Evolutionary conservation across 495 filamentous ascomycete species (phyloP).

Genomic region (Tuber umbilicatum): DNA sequence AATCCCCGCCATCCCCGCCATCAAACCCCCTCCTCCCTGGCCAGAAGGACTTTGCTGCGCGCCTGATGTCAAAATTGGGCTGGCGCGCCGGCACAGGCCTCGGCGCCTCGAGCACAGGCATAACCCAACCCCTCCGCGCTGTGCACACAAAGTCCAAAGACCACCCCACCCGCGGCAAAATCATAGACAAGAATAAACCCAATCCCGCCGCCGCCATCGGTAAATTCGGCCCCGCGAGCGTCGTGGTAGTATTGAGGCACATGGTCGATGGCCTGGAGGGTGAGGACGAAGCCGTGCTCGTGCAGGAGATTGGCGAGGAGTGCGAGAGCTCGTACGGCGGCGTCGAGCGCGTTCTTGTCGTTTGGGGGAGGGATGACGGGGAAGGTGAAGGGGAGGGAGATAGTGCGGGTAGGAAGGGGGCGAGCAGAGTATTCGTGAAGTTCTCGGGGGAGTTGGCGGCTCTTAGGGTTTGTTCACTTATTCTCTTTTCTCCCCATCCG

Average conservation of each 20-base stretch:
- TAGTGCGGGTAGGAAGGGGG: conserved; percentile 7
- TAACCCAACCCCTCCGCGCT: conserved; percentile 72
- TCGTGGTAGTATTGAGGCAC: conserved; percentile 67
- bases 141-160: conserved; percentile 78
- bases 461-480: conserved; percentile 62
- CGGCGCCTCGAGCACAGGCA: conserved; percentile 71
- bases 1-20: conserved; percentile 13
- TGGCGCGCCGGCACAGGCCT: conserved; percentile 84
- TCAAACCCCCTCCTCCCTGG: conserved; percentile 59
- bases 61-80: conserved; percentile 84
- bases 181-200: conserved; percentile 63
- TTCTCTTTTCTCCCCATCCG: background rate
- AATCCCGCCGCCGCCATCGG: conserved; percentile 45
- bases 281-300: conserved; percentile 63
- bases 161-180: conserved; percentile 65
- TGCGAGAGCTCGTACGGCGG: conserved; percentile 82
- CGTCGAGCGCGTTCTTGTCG: conserved; percentile 75
- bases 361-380: conserved; percentile 42
- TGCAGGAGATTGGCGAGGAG: conserved; percentile 92
- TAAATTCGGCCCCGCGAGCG: conserved; percentile 67
- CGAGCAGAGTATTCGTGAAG: conserved; percentile 75
- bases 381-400: background rate
- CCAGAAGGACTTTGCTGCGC: conserved; percentile 75
- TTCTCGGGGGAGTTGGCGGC: conserved; percentile 77
- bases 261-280: conserved; percentile 76